Evolutionary conservation across 495 filamentous ascomycete genomes (phyloP).

Genomic region (Monascus purpureus): DNA sequence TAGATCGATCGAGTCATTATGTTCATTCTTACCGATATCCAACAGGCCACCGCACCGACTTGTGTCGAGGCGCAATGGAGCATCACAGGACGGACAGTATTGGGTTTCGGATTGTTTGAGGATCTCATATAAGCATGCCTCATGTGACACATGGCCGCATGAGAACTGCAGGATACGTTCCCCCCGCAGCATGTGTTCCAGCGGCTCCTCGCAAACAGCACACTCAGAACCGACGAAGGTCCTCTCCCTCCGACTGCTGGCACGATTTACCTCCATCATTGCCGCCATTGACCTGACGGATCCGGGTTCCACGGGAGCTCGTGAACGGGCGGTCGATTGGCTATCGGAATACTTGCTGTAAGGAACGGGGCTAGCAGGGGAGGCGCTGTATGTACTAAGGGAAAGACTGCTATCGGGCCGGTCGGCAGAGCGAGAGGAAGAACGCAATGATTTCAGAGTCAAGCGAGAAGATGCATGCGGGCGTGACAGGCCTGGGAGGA

Average conservation of each 20-base stretch:
- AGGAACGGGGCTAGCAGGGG: no score
- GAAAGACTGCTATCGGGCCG: constrained; percentile 18
- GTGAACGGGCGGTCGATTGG: no score
- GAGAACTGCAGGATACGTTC: constrained; percentile 94
- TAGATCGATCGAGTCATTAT: no score
- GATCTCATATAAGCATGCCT: constrained; percentile 98
- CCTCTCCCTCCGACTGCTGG: constrained; percentile 70
- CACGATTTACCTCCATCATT: constrained; percentile 64
- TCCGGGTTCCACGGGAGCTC: no score
- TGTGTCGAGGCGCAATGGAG: constrained; percentile 82
- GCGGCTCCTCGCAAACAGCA: constrained; percentile 90
- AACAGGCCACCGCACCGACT: constrained; percentile 90
- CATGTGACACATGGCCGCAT: constrained; percentile 89
- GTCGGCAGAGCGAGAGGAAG: constrained; percentile 14
- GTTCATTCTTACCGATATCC: constrained; percentile 65
- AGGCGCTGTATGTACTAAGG: no score
- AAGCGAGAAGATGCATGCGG: background rate
- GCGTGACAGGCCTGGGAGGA: background rate
- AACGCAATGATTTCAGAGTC: constrained; percentile 9
- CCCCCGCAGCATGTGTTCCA: constrained; percentile 91
- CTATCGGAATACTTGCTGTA: no score
- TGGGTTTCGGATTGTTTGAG: constrained; percentile 92
- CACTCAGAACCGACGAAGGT: constrained; percentile 94
- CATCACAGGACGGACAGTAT: constrained; percentile 89
- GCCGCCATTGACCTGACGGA: constrained; percentile 51